phyloP scores from a whole-genome alignment of 2,329 filamentous ascomycete genomes.

The Xylariaceae sp. region DNA sequence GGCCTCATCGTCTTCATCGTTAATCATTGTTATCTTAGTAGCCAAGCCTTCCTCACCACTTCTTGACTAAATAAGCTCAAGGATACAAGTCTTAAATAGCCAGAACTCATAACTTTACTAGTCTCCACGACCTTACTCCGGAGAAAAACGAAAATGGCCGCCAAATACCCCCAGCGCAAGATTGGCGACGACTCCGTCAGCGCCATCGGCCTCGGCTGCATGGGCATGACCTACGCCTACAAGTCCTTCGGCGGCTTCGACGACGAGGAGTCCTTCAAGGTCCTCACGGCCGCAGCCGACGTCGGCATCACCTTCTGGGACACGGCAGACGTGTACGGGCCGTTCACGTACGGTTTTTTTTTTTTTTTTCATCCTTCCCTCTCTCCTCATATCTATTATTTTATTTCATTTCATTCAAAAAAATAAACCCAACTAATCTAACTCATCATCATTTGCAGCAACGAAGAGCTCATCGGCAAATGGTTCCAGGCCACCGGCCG shows the following conservation, averaged over 20 bases:
- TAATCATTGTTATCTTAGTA: no score
- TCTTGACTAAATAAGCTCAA: no score
- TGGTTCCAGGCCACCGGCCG: conserved; percentile 39
- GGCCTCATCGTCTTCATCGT: no score
- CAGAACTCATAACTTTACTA: no score
- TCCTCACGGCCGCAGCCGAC: conserved; percentile 24
- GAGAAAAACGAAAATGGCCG: conserved; percentile 16
- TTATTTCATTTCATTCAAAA: not conserved
- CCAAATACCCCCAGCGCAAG: conserved; percentile 34
- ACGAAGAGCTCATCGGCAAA: conserved; percentile 39
- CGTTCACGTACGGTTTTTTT: conserved; percentile 28
- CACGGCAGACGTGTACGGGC: conserved; percentile 31
- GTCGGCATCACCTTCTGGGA: conserved; percentile 28
- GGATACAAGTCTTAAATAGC: no score
- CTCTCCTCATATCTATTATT: no score
- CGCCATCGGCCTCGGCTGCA: conserved; percentile 42
- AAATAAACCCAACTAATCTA: no score
- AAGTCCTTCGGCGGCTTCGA: conserved; percentile 27
- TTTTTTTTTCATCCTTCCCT: not conserved
- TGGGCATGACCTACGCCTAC: conserved; percentile 37
- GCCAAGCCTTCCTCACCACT: no score
- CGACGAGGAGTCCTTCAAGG: conserved; percentile 23
- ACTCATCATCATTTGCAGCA: conserved; percentile 15
- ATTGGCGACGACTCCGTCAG: conserved; percentile 37
- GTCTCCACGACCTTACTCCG: no score